Percentiles rank a stretch among this genome's conserved stretches.
These are phyloP conservation scores for Cyclotella sp. DNA, from an alignment of 108 stramenopile species.

Conservation along the genomic window DNA sequence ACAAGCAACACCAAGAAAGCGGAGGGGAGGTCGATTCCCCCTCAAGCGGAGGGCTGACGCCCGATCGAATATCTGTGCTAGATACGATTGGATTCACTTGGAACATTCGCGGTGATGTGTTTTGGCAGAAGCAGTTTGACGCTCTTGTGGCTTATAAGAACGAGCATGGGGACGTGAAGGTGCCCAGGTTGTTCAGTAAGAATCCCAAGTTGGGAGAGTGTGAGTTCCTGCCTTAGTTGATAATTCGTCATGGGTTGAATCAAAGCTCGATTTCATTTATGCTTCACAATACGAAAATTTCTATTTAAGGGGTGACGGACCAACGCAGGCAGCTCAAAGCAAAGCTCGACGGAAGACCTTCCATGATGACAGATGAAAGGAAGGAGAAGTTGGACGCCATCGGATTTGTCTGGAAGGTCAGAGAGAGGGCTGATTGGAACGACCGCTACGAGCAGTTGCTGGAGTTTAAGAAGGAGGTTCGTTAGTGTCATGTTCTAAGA, in stretches of 20 bases:
- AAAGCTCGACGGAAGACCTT: conserved; percentile 51
- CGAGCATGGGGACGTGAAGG: conserved; percentile 67
- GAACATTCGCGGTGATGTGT: conserved; percentile 48
- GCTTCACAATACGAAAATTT: not conserved
- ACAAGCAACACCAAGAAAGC: conserved; percentile 46
- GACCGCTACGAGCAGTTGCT: conserved; percentile 66
- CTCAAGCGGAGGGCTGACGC: conserved; percentile 17
- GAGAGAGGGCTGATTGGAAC: conserved; percentile 76
- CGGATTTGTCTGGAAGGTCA: conserved; percentile 79
- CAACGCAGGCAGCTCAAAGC: conserved; percentile 69
- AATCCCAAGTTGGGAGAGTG: conserved; percentile 68
- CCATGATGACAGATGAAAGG: conserved; percentile 68
- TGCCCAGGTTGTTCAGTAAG: conserved; percentile 60
- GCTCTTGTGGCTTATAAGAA: conserved; percentile 57
- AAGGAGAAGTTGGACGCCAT: conserved; percentile 60
- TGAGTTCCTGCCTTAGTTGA: conserved; percentile 21
- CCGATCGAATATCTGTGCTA: conserved; percentile 54
- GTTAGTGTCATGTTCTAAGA: not conserved
- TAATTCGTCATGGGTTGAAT: not conserved
- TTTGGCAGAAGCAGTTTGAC: conserved; percentile 64
- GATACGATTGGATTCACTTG: conserved; percentile 40
- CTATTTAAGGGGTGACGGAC: conserved; percentile 52
- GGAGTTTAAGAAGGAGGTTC: conserved; percentile 61
- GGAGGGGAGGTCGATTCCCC: conserved; percentile 12
- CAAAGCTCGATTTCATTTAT: not conserved